Percentiles rank a stretch among this genome's conserved stretches.
Evolutionary conservation across 257 asterid genomes (phyloP).

Genomic region (Solanum peruvianum): DNA sequence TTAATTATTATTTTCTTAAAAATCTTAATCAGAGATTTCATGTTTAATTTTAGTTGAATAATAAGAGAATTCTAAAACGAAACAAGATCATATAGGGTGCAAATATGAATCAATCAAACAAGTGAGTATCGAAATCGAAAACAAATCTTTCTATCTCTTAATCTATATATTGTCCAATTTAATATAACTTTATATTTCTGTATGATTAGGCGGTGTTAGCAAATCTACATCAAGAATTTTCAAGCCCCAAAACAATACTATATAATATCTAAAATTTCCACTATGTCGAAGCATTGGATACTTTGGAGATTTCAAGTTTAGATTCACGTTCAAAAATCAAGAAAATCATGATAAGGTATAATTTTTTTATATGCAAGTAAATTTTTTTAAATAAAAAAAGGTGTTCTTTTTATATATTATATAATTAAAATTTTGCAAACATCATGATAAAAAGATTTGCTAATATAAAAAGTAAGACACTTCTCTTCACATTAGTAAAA

Average conservation of each 20-base stretch:
- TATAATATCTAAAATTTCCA: not conserved
- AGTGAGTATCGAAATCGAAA: not conserved
- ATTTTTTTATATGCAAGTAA: not conserved
- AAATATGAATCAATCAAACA: not conserved
- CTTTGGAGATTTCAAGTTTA: not conserved
- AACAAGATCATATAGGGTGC: not conserved
- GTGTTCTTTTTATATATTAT: not conserved
- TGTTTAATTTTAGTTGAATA: accelerated
- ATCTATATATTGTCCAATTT: not conserved
- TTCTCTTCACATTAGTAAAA: not conserved
- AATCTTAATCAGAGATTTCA: not conserved
- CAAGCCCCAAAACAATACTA: not conserved
- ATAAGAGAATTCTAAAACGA: accelerated
- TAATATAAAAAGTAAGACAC: not conserved
- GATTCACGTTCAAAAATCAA: not conserved
- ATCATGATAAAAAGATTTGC: not conserved
- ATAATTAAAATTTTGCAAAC: not conserved
- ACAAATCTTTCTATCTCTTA: too few species aligned
- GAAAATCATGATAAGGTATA: not conserved
- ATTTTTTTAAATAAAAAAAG: not conserved
- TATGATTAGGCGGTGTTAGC: not conserved
- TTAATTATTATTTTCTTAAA: too few species aligned
- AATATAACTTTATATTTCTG: not conserved
- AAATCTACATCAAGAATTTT: not conserved
- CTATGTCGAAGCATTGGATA: not conserved